A percentile compares a stretch with the other conserved stretches of the same genome.
phyloP scores from a whole-genome alignment of 441 rosid genomes.

The Monsonia emarginata region DNA sequence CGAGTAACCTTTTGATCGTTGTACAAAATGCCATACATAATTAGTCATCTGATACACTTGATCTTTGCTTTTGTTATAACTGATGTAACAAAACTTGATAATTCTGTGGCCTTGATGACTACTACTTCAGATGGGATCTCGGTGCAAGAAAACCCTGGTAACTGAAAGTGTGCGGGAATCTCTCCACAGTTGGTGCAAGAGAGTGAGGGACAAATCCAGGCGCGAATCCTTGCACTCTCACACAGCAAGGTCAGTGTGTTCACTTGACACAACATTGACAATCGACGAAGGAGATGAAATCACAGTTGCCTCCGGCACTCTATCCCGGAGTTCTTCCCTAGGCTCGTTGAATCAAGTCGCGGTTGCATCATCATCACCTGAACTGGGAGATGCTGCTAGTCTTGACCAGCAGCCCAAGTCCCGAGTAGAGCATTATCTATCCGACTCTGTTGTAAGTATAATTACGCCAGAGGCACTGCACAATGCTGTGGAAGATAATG shows the following conservation, averaged over 20 bases:
- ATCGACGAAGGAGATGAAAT: conserved; percentile 62
- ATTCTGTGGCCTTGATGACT: not conserved
- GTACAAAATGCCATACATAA: no score
- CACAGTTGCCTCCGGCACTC: conserved; percentile 60
- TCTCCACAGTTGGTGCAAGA: conserved; percentile 87
- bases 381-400: conserved; percentile 32
- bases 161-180: conserved; percentile 81
- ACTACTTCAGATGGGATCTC: conserved; percentile 87
- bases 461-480: conserved; percentile 25
- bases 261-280: conserved; percentile 46
- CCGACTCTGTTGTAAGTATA: conserved; percentile 32
- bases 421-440: conserved; percentile 53
- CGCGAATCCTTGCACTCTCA: conserved; percentile 39
- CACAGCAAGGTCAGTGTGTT: conserved; percentile 65
- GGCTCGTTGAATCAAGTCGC: conserved; percentile 52
- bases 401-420: conserved; percentile 34
- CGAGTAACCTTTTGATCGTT: no score
- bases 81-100: no score
- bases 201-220: conserved; percentile 66
- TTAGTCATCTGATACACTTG: no score
- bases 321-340: conserved; percentile 58
- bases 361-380: conserved; percentile 31
- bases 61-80: no score
- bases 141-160: conserved; percentile 64
- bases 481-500: conserved; percentile 34